Base-by-base conservation (phyloP, 108 stramenopile genomes). In the Skeletonema potamos region DNA sequence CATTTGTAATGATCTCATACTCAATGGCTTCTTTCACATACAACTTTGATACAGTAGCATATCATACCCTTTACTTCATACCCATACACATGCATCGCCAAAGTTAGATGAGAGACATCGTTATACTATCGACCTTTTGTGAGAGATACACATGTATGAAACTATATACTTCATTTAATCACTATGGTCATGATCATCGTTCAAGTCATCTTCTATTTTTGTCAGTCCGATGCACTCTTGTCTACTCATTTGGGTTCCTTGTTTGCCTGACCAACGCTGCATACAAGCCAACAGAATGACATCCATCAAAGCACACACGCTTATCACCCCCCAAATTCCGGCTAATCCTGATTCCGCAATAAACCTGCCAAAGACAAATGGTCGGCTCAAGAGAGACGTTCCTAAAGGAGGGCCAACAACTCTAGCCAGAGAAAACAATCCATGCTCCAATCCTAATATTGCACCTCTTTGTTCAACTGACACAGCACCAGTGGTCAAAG, bases 391-490 rank as follows among this genome's bases (percentile, higher is more conserved):
- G 24, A 93, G 46, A 13, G 41, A 12, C 0, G 89, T 87, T 5
- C 85, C 90, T 29, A 87, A 54, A 4, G 76, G 77, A 11, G 92
- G 92, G 1, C 84, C 88, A 3, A 74, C 85, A 41, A 94, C 79
- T 30, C 92, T 68, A 17, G 89, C 92, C 59, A 87, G 64, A 27
- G 86, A 77, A 61, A 94, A 94, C 55, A 94, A 61, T 44, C 88
- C 84, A 70, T 94, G 92, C 66, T 94, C 90, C 61, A 94, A 74
- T 20, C 90, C 92, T 10, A 93, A 72, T 13, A 93, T 58, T 22
- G 88, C 72, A n/a, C 92, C 92, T 30, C 84, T 83, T 60, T 87
- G 84, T 4, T 79, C 63, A 27, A 75, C 58, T 1, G 64, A 55
- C 0, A 91, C 92, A 1, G 70, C 65, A 17, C 88, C 88, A 6